Evolutionary conservation across 306 rosid species (phyloP), one percentile per base, ranked within the genome.

Genomic region (Quillaja saponaria): DNA sequence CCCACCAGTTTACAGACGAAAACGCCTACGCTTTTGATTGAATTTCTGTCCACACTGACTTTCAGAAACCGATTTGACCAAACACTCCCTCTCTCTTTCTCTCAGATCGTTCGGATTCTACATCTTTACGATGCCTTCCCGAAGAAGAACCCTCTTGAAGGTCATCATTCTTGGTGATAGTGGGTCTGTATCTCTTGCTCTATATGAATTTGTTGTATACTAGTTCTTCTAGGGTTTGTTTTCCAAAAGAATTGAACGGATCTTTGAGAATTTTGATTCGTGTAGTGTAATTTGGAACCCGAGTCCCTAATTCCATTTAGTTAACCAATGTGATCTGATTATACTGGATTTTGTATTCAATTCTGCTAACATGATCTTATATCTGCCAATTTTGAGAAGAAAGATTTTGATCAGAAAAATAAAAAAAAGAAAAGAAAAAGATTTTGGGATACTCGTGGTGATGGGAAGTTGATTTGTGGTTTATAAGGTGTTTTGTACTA

Each of bases 151-250:
- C 60, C 95, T 92, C 49, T 61, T 92, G 81, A 92, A 92, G 78
- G 96, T 92, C 78, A 92, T 92, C 80, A 92, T 92, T 84, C 99
- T 92, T 75, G 99, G 99, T 65, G 99, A 94, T 64, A 94, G 97
- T 77, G 99, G 99, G 99, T 94, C 48, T 6, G 85, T 45, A 6
- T 58, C 63, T 28, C 13, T 18, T 54, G 55, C 41, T 46, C 61
- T 48, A 53, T 63, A 7, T 41, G 33, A 34, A 6, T n/a, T 13
- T 33, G 16, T 35, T 39, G 13, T 7, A 2, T 39, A 7, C 44
- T 1, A 39, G 44, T 12, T 25, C 31, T 58, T 52, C 17, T 37
- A 31, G 48, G 68, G 49, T 48, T 78, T 56, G 5, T 6, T 15
- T 15, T 1, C 1, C 41, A 6, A 3, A 9, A 46, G 31, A 10